Percentiles rank a stretch among this genome's conserved stretches.
These are phyloP conservation scores for Lepiota brunneoincarnata DNA, from an alignment of 768 basidiomycete genomes.

Conservation along the genomic window DNA sequence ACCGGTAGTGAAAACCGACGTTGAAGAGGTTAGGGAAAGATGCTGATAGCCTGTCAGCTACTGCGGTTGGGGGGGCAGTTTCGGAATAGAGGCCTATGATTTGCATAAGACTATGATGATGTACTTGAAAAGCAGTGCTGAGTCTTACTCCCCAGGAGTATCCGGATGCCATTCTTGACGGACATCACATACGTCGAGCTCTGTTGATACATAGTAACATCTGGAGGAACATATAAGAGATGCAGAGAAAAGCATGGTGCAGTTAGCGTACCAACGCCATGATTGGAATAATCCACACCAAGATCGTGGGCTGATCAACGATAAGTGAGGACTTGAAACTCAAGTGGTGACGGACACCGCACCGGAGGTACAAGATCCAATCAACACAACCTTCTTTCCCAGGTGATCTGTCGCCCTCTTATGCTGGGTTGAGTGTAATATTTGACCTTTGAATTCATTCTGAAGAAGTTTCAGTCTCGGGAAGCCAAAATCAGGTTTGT, in stretches of 20 bases:
- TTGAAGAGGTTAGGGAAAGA: slow-evolving; percentile 35
- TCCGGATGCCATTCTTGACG: slow-evolving; percentile 29
- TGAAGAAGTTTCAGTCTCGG: slow-evolving; percentile 12
- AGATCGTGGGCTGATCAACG: slow-evolving; percentile 34
- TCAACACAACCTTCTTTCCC: slow-evolving; percentile 52
- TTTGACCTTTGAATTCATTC: slow-evolving; percentile 47
- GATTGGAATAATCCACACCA: slow-evolving; percentile 28
- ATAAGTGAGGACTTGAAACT: not conserved
- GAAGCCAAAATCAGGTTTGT: not conserved
- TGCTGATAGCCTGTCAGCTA: slow-evolving; percentile 45
- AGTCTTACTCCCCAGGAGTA: slow-evolving; percentile 17
- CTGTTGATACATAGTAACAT: slow-evolving; percentile 50
- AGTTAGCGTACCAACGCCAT: slow-evolving; percentile 33
- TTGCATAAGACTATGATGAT: not conserved
- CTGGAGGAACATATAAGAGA: slow-evolving; percentile 32
- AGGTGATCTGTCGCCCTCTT: slow-evolving; percentile 41
- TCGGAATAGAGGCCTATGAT: slow-evolving; percentile 38
- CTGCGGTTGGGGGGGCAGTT: slow-evolving; percentile 39
- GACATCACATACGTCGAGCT: slow-evolving; percentile 49
- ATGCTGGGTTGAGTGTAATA: slow-evolving; percentile 51
- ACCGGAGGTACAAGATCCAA: slow-evolving; percentile 61
- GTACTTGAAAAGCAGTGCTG: not conserved
- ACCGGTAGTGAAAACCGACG: slow-evolving; percentile 13
- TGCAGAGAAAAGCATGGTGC: slow-evolving; percentile 30
- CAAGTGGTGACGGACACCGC: not conserved